Evolutionary conservation across 2,329 filamentous ascomycete genomes (phyloP), one percentile per base, ranked within the genome.

Genomic region (Fusarium sp.): DNA sequence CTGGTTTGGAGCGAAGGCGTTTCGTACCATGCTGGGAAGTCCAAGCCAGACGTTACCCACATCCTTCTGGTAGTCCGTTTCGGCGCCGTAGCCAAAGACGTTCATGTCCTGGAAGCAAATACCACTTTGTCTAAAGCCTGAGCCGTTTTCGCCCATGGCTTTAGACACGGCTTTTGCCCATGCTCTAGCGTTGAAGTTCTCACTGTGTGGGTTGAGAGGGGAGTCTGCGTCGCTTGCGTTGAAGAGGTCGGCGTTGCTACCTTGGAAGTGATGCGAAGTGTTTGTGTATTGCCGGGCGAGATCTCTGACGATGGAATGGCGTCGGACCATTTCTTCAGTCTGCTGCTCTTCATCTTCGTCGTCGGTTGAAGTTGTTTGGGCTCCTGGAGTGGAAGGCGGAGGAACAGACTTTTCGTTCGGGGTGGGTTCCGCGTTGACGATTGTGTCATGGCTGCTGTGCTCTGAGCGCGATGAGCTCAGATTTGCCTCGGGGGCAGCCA

Each of bases 181-280:
- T 4, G 80, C 78, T 23, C 80, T 79, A n/a, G 83, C 80, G 60
- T 79, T 83, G 76, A 88, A 88, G n/a, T 83, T 81, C 15, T 77
- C 77, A 45, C 81, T 80, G 42, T 77, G 76, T 7, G 85, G 85
- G 68, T 87, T 84, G 13, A 87, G 77, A 0, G 80, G 77, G n/a
- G 83, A 85, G 26, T 79, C 56, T 11, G 77, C 20, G 23, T 70
- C 67, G 5, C 23, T 45, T 11, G 59, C 65, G 20, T 46, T 49
- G 26, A 71, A 71, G 15, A 70, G 67, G 11, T 67, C 67, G 10
- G 67, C 63, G 1, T 53, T 34, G 31, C 57, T 58, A 26, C 67
- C 68, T n/a, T 54, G 51, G 23, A 70, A 65, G 37, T 69, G 53
- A 3, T 54, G 42, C 6, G 69, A 71, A 3, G 50, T 63, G 40